Percentiles rank a stretch among this genome's conserved stretches.
Evolutionary conservation across 345 rosid genomes (phyloP).

Genomic region (Moricandia moricandioides): DNA sequence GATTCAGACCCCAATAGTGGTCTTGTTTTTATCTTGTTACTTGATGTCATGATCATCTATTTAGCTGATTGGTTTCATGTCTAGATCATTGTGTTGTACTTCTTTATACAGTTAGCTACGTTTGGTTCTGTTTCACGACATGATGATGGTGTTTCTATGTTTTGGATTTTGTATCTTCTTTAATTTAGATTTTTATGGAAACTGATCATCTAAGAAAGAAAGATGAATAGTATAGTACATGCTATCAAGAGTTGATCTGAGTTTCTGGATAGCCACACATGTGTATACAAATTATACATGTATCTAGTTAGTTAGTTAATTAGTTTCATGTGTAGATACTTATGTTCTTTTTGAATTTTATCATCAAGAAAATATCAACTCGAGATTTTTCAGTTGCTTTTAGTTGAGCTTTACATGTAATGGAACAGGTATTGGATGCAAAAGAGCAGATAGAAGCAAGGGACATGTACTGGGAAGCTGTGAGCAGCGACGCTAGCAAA

Average conservation of each 20-base stretch:
- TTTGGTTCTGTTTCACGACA: too few species aligned
- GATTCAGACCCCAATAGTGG: too few species aligned
- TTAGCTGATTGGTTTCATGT: not conserved
- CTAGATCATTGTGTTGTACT: not conserved
- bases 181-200: not conserved
- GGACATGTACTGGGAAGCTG: conserved; percentile 79
- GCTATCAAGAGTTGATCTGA: not conserved
- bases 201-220: not conserved
- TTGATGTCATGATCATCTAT: not conserved
- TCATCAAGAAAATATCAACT: not conserved
- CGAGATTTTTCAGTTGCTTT: too few species aligned
- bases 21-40: not conserved
- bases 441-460: conserved; percentile 59
- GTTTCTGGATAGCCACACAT: conserved; percentile 52
- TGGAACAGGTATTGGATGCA: conserved; percentile 48
- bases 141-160: not conserved
- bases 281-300: not conserved
- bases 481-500: conserved; percentile 46
- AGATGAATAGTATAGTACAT: not conserved
- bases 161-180: not conserved
- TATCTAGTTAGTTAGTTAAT: not conserved
- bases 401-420: not conserved
- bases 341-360: conserved; percentile 6
- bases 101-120: not conserved
- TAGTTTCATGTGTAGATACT: not conserved